phyloP scores from a whole-genome alignment of 2,329 filamentous ascomycete genomes.

The Pestalotiopsis sp. region DNA sequence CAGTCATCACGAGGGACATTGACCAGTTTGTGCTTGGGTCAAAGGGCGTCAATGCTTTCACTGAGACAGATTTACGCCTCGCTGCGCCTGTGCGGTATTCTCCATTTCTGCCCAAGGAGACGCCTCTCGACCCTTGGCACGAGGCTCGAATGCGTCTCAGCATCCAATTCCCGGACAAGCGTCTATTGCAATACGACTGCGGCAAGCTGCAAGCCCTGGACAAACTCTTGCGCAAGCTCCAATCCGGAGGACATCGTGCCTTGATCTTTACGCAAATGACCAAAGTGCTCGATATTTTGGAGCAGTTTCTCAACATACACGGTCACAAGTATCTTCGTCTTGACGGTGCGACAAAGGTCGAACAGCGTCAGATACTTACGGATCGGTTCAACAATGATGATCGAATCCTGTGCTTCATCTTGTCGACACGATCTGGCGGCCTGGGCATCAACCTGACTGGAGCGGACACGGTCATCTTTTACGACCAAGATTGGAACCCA shows the following conservation, averaged over 20 bases:
- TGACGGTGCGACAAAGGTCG: slow-evolving; percentile 94
- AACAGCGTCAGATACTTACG: slow-evolving; percentile 91
- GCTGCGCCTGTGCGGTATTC: slow-evolving; percentile 59
- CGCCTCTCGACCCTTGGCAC: slow-evolving; percentile 81
- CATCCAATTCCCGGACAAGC: slow-evolving; percentile 95
- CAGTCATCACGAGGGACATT: slow-evolving; percentile 81
- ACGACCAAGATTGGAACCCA: slow-evolving; percentile 98
- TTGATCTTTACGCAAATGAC: slow-evolving; percentile 99
- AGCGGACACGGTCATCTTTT: slow-evolving; percentile 97
- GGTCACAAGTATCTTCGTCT: slow-evolving; percentile 95
- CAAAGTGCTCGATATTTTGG: slow-evolving; percentile 94
- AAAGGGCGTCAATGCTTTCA: slow-evolving; percentile 58
- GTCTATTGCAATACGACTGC: slow-evolving; percentile 96
- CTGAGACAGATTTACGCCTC: slow-evolving; percentile 58
- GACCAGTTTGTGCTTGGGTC: slow-evolving; percentile 68
- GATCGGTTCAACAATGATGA: slow-evolving; percentile 96
- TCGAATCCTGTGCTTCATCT: slow-evolving; percentile 91
- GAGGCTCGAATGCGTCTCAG: slow-evolving; percentile 89
- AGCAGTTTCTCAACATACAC: slow-evolving; percentile 97
- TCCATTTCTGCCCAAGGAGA: slow-evolving; percentile 58
- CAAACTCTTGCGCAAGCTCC: slow-evolving; percentile 80
- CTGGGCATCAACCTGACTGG: slow-evolving; percentile 96
- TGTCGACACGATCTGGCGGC: slow-evolving; percentile 92
- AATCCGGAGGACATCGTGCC: slow-evolving; percentile 88
- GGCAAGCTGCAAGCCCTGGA: slow-evolving; percentile 93